phyloP scores from a whole-genome alignment of 768 basidiomycete genomes.

The Russula foetens region DNA sequence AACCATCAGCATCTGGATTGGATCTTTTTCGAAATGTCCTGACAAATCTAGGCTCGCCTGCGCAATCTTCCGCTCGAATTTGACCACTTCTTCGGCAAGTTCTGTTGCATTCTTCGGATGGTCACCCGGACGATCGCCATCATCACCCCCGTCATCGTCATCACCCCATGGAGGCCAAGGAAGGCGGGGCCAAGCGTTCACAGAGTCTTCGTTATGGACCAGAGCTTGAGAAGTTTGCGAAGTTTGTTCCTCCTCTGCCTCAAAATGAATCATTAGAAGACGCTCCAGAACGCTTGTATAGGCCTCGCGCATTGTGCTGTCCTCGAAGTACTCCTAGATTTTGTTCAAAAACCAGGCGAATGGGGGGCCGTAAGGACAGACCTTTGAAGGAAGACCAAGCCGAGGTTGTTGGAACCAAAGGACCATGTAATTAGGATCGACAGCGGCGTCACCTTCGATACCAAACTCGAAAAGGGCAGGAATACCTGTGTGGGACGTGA shows the following conservation, averaged over 20 bases:
- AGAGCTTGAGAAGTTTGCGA: constrained; percentile 4
- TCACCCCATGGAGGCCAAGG: constrained; percentile 82
- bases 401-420: constrained; percentile 79
- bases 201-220: constrained; percentile 29
- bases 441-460: constrained; percentile 83
- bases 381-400: constrained; percentile 84
- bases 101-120: constrained; percentile 46
- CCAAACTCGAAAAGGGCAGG: constrained; percentile 69
- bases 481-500: constrained; percentile 43
- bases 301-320: constrained; percentile 55
- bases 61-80: constrained; percentile 73
- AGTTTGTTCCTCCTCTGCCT: constrained; percentile 31
- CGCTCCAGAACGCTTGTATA: constrained; percentile 64
- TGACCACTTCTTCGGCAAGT: constrained; percentile 63
- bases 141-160: constrained; percentile 45
- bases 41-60: constrained; percentile 74
- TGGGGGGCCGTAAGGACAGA: constrained; percentile 22
- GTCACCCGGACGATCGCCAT: constrained; percentile 37
- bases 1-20: constrained; percentile 1
- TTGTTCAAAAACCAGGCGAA: background rate
- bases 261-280: constrained; percentile 52
- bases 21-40: constrained; percentile 22
- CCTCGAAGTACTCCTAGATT: constrained; percentile 80
- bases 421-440: constrained; percentile 79
- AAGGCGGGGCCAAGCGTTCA: constrained; percentile 67